phyloP scores from a whole-genome alignment of 2,329 filamentous ascomycete species.

The Keithomyces neogunnii region DNA sequence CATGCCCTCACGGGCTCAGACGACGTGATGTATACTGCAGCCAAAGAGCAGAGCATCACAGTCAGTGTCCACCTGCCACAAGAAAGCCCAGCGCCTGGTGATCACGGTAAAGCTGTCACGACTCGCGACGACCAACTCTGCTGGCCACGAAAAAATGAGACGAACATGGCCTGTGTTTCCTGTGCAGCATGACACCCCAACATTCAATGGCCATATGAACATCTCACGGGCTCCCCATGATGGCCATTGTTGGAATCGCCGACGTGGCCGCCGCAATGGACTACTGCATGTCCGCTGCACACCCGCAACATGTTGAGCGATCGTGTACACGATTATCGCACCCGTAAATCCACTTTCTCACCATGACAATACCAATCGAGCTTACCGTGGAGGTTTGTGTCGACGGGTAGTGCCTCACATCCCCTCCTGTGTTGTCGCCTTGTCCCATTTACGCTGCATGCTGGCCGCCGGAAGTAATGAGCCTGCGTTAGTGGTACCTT shows the following conservation, averaged over 20 bases:
- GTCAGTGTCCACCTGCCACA: neutral
- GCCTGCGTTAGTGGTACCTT: slow-evolving; percentile 1
- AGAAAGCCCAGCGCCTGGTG: slow-evolving; percentile 1
- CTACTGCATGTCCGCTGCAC: neutral
- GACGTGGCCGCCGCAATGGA: neutral
- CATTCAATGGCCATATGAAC: neutral
- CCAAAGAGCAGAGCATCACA: neutral
- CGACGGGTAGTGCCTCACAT: neutral
- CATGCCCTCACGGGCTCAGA: slow-evolving; percentile 1
- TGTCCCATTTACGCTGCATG: neutral
- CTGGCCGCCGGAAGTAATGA: neutral
- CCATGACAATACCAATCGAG: neutral
- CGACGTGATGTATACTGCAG: neutral
- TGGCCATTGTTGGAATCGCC: neutral
- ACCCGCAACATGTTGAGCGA: neutral
- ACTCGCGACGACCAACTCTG: neutral
- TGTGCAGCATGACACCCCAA: neutral
- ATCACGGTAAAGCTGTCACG: slow-evolving; percentile 1
- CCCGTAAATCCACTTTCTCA: neutral
- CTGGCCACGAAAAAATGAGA: too few relatives aligned
- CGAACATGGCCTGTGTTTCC: too few relatives aligned
- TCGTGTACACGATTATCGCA: slow-evolving; percentile 1
- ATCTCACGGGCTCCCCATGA: neutral
- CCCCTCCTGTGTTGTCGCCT: neutral
- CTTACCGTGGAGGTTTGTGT: neutral